These are phyloP conservation scores for Tilletia walkeri DNA, from an alignment of 1,284 basidiomycete genomes.

Conservation along the genomic window DNA sequence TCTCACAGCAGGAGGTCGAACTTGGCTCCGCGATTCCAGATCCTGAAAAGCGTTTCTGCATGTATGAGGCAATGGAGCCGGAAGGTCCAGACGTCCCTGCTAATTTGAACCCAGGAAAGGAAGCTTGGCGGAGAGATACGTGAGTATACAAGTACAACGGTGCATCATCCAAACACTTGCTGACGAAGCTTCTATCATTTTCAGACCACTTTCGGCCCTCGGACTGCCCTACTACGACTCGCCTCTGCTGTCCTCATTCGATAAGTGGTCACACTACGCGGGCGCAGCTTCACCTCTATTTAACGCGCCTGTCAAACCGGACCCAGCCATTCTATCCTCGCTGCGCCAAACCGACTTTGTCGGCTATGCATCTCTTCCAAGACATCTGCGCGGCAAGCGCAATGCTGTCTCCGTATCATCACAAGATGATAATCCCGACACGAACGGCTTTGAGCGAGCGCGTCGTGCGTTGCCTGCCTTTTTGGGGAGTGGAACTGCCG, in stretches of 20 bases:
- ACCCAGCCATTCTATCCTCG: slow-evolving; percentile 69
- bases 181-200: not conserved
- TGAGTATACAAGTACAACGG: not conserved
- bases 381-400: slow-evolving; percentile 75
- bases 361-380: slow-evolving; percentile 79
- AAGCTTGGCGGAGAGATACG: slow-evolving; percentile 48
- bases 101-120: slow-evolving; percentile 76
- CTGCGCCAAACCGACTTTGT: slow-evolving; percentile 86
- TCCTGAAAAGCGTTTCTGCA: slow-evolving; percentile 66
- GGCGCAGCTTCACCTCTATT: slow-evolving; percentile 59
- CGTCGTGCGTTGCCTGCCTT: slow-evolving; percentile 6
- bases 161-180: not conserved
- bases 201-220: slow-evolving; percentile 73
- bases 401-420: slow-evolving; percentile 65
- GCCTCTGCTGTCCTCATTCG: slow-evolving; percentile 75
- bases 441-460: slow-evolving; percentile 9
- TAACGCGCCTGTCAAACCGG: slow-evolving; percentile 71
- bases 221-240: slow-evolving; percentile 84
- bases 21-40: slow-evolving; percentile 22
- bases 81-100: slow-evolving; percentile 81
- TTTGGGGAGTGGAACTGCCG: slow-evolving; percentile 43
- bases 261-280: slow-evolving; percentile 37
- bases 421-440: slow-evolving; percentile 34
- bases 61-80: slow-evolving; percentile 76
- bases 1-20: slow-evolving; percentile 48